Evolutionary conservation across 352 stramenopile species (phyloP).

Genomic region (Elongisporangium anandrum): DNA sequence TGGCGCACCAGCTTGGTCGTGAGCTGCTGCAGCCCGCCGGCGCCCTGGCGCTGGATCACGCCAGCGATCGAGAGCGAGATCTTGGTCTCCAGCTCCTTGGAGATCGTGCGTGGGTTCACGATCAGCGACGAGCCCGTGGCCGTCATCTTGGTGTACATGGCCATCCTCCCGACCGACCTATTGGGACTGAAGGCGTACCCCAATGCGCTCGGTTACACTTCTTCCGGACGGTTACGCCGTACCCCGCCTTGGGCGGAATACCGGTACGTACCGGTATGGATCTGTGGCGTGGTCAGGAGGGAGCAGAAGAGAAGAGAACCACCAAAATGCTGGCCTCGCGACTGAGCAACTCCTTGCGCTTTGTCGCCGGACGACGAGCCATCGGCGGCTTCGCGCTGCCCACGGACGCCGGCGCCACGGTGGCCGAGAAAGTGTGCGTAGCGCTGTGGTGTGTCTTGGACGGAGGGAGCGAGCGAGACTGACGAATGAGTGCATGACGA

Average conservation of each 20-base stretch:
- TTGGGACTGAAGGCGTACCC: neutral
- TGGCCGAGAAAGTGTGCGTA: slow-evolving; percentile 61
- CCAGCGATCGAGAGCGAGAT: slow-evolving; percentile 65
- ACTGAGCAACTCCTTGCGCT: slow-evolving; percentile 11
- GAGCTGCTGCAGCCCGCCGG: slow-evolving; percentile 31
- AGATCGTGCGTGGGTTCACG: slow-evolving; percentile 71
- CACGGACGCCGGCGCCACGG: slow-evolving; percentile 29
- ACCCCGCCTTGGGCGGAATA: neutral
- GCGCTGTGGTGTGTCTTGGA: neutral
- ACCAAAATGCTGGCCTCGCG: slow-evolving; percentile 34
- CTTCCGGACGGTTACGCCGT: neutral
- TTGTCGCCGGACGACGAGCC: slow-evolving; percentile 30
- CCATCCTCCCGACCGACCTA: slow-evolving; percentile 17
- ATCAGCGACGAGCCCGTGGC: slow-evolving; percentile 63
- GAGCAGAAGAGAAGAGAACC: slow-evolving; percentile 3
- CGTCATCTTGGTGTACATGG: slow-evolving; percentile 82
- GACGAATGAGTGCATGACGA: slow-evolving; percentile 1
- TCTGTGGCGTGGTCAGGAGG: slow-evolving; percentile 3
- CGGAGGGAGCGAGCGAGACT: neutral
- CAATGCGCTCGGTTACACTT: too few relatives aligned
- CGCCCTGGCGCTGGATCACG: slow-evolving; percentile 63
- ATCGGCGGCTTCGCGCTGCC: slow-evolving; percentile 43
- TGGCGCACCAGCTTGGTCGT: slow-evolving; percentile 81
- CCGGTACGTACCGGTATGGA: slow-evolving; percentile 5
- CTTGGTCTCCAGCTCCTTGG: slow-evolving; percentile 77